Percentiles rank a stretch among this genome's conserved stretches.
phyloP scores from a whole-genome alignment of 2,329 filamentous ascomycete species.

The Bipolaris zeicola region DNA sequence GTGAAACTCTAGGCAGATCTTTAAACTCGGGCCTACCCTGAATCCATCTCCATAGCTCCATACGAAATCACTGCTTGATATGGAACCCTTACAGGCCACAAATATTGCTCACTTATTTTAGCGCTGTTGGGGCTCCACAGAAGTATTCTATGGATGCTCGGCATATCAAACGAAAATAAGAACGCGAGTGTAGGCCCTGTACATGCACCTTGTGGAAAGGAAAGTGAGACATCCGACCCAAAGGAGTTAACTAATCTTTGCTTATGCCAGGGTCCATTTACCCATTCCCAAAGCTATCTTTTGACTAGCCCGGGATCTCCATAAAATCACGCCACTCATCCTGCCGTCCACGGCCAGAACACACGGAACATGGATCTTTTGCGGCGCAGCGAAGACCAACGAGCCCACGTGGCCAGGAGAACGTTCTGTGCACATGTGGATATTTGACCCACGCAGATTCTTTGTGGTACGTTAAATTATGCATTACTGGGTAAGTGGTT shows the following conservation, averaged over 20 bases:
- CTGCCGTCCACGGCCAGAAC: neutral
- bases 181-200: neutral
- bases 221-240: neutral
- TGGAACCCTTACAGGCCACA: neutral
- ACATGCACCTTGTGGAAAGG: neutral
- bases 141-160: neutral
- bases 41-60: neutral
- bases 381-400: conserved; percentile 4
- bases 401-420: conserved; percentile 7
- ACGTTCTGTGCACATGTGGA: conserved; percentile 10
- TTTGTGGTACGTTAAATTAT: conserved; percentile 9
- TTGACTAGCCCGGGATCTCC: neutral
- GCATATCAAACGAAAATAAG: neutral
- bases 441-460: neutral
- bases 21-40: neutral
- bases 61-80: neutral
- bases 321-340: conserved; percentile 6
- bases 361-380: conserved; percentile 8
- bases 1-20: neutral
- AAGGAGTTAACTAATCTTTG: neutral
- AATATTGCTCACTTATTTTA: neutral
- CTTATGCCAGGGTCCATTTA: neutral
- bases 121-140: neutral
- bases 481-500: conserved; percentile 5
- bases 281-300: neutral